Evolutionary conservation across 352 stramenopile species (phyloP), one percentile per base, ranked within the genome.

Genomic region (Blastocystis sp.): DNA sequence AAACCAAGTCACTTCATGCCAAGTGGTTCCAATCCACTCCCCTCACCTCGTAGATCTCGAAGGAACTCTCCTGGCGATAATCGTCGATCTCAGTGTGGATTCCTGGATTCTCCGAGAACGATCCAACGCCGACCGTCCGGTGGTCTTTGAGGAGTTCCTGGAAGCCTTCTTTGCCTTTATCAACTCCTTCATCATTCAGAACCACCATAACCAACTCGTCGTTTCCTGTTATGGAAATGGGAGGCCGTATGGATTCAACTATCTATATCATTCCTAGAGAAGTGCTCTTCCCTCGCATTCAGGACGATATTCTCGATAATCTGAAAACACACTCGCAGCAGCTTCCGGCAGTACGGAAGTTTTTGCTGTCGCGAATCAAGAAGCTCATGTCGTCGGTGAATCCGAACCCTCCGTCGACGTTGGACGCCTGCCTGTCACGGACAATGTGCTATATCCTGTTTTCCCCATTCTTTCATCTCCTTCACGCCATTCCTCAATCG

Each of bases 401-500:
- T 75, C 29, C 67, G 32, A 24, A 38, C 6, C 46, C 46, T 34
- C 57, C 24, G 18, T 57, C 42, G 8, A 59, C 42, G 40, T 46
- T 78, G 6, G 67, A 78, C 57, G 36, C 67, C 0, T 78, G 67
- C 34, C 21, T 78, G 3, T 78, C 67, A 27, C 67, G 67, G 7
- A 78, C 67, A 24, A 42, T 78, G 36, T 78, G 67, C 34, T 78
- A 78, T 78, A 78, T 78, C 67, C 67, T 78, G 21, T 3, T 11
- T 61, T 14, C 18, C 4, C 27, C 21, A 46, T 40, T 46, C 29
- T 4, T 38, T 21, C 8, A 42, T 11, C 36, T 78, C 67, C 67
- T 61, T 61, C 4, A 78, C 67, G 0, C 18, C 14, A 78, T 16
- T 78, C 34, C 8, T 78, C 3, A 78, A 78, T 46, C 46, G 49